These are phyloP conservation scores for Arabidopsis hybrid DNA, from an alignment of 441 rosid species.

Conservation along the genomic window DNA sequence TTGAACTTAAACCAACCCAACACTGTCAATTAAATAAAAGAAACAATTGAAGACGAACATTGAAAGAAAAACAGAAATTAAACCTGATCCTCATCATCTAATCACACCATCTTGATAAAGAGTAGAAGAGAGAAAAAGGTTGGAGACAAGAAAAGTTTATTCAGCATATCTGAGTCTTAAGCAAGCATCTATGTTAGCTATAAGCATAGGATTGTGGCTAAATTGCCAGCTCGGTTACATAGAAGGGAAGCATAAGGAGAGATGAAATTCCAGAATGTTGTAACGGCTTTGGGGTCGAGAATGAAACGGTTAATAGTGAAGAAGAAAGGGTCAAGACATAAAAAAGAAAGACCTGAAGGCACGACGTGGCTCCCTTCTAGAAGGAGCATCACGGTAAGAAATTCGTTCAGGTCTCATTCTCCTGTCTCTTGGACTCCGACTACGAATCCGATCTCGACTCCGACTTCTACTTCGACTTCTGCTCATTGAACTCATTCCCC, in stretches of 20 bases:
- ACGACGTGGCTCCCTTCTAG: conserved; percentile 70
- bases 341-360: conserved; percentile 66
- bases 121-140: conserved; percentile 16
- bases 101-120: conserved; percentile 10
- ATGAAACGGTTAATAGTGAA: conserved; percentile 6
- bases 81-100: background rate
- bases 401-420: conserved; percentile 80
- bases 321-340: conserved; percentile 10
- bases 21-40: background rate
- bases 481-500: conserved; percentile 76
- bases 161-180: background rate
- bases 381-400: conserved; percentile 90
- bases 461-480: conserved; percentile 50
- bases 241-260: background rate
- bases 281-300: background rate
- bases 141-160: conserved; percentile 10
- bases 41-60: conserved; percentile 1
- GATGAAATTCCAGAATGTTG: too few species aligned
- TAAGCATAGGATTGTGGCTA: background rate
- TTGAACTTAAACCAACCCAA: conserved; percentile 15
- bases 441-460: conserved; percentile 56
- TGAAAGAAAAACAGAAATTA: background rate
- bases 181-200: background rate
- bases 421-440: conserved; percentile 88
- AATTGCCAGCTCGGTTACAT: conserved; percentile 13